Percentiles rank a stretch among this genome's conserved stretches.
phyloP scores from a whole-genome alignment of 2,329 filamentous ascomycete genomes.

The Colletotrichum cereale region DNA sequence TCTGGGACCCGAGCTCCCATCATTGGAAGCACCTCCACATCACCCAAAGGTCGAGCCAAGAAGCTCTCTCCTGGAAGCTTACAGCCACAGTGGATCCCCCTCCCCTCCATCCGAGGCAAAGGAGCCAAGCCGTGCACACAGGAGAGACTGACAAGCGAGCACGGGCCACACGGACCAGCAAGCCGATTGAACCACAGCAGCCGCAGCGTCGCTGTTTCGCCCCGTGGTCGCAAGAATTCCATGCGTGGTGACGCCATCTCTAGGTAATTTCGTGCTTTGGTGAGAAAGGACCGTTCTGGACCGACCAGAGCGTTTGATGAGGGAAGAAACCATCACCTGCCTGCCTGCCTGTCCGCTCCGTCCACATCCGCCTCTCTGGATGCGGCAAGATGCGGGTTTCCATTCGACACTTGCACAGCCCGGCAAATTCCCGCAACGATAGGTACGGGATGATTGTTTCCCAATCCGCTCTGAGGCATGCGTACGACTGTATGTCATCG shows the following conservation, averaged over 20 bases:
- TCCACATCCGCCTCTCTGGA: conserved; percentile 33
- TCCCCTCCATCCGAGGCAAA: conserved; percentile 5
- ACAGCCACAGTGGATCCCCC: conserved; percentile 33
- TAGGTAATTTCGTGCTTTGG: conserved; percentile 29
- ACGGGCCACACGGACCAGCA: conserved; percentile 7
- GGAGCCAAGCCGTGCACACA: conserved; percentile 7
- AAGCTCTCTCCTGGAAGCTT: conserved; percentile 11
- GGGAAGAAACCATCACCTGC: conserved; percentile 9
- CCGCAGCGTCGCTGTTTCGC: conserved; percentile 13
- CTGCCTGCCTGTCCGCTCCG: conserved; percentile 12
- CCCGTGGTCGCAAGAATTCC: not conserved
- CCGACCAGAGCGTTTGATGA: conserved; percentile 28
- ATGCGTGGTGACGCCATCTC: conserved; percentile 24
- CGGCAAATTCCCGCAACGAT: conserved; percentile 32
- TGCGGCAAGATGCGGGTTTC: conserved; percentile 38
- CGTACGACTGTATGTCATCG: conserved; percentile 35
- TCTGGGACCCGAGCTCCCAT: conserved; percentile 9
- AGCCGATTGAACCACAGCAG: conserved; percentile 4
- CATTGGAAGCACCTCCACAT: conserved; percentile 32
- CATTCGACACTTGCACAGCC: conserved; percentile 28
- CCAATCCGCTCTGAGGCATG: conserved; percentile 30
- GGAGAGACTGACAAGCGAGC: not conserved
- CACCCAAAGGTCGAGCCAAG: not conserved
- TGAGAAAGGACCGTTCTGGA: conserved; percentile 35
- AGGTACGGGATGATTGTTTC: conserved; percentile 32